These are phyloP conservation scores for Cladosporium austrohemisphaericum DNA, from an alignment of 2,329 filamentous ascomycete genomes.

Conservation along the genomic window DNA sequence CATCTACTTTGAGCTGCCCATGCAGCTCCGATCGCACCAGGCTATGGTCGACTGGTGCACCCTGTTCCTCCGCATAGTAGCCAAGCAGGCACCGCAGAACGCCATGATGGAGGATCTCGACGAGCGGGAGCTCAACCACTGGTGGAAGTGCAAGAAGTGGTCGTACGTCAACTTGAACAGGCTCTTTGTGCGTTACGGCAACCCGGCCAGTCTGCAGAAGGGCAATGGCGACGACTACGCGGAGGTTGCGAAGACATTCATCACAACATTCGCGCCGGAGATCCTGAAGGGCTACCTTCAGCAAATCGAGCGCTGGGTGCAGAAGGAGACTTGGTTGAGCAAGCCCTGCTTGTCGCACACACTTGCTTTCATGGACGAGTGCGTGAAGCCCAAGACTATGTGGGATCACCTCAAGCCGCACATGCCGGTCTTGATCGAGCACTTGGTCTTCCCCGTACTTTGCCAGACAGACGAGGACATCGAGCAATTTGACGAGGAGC, in stretches of 20 bases:
- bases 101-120: conserved; percentile 76
- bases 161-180: conserved; percentile 96
- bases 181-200: conserved; percentile 90
- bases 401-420: conserved; percentile 93
- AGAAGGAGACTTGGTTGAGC: conserved; percentile 91
- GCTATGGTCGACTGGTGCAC: conserved; percentile 94
- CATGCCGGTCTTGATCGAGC: conserved; percentile 86
- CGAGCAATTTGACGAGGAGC: conserved; percentile 89
- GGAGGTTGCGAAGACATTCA: conserved; percentile 86
- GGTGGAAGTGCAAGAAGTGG: conserved; percentile 99
- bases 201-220: conserved; percentile 70
- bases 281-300: conserved; percentile 92
- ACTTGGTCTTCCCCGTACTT: conserved; percentile 91
- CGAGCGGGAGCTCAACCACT: conserved; percentile 89
- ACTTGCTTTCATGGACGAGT: conserved; percentile 92
- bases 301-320: conserved; percentile 97
- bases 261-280: conserved; percentile 85
- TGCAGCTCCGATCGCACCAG: conserved; percentile 71
- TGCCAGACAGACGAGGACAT: conserved; percentile 90
- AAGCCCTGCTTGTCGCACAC: conserved; percentile 91
- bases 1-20: conserved; percentile 85
- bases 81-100: conserved; percentile 74
- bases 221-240: conserved; percentile 71
- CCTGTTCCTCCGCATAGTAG: conserved; percentile 84
- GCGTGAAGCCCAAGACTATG: conserved; percentile 94